Evolutionary conservation across 2,329 filamentous ascomycete species (phyloP), one percentile per base, ranked within the genome.

Genomic region (Didymella arachidicola): DNA sequence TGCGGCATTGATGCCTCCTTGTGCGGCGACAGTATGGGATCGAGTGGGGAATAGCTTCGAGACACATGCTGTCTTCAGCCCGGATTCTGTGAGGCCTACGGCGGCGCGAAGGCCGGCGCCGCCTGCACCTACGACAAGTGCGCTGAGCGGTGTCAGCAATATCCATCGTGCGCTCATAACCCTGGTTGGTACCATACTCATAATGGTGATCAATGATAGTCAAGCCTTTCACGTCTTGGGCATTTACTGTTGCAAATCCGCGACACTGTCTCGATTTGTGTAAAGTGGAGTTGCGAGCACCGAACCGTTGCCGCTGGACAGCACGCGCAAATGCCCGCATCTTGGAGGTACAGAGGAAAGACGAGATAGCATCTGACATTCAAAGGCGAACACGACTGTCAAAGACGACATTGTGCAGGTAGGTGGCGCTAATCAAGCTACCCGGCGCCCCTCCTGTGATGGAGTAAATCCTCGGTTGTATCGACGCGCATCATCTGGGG

Each of bases 1-100:
- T 3, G 83, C 83, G 10, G 83, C 84, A 70, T 86, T 86, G 70
- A 88, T 88, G 63, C 86, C 86, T 62, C 86, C 86, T 75, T 89
- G 86, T 25, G 86, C 86, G n/a, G 86, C 86, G 58, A 88, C 86
- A 11, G 86, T 89, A 75, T 88, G 86, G 66, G 82, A 85, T 77
- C 86, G 79, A 18, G 86, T 88, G 30, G 85, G 85, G 72, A 88
- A 88, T 32, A 88, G 79, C 72, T 88, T 88, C 29, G 84, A 84
- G 62, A 89, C 82, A 77, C 86, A 88, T 61, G 86, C 86, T 60
- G 86, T 88, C 66, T 88, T 86, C 69, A 88, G 83, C 8, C 86
- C 86, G 63, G 84, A 83, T 77, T 88, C 86, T 30, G 86, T 85
- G 41, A 89, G 79, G 66, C 86, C 86, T 67, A 88, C 86, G 58